Conservation (phyloP, 768 basidiomycete species). For the Termitomyces sp. region DNA sequence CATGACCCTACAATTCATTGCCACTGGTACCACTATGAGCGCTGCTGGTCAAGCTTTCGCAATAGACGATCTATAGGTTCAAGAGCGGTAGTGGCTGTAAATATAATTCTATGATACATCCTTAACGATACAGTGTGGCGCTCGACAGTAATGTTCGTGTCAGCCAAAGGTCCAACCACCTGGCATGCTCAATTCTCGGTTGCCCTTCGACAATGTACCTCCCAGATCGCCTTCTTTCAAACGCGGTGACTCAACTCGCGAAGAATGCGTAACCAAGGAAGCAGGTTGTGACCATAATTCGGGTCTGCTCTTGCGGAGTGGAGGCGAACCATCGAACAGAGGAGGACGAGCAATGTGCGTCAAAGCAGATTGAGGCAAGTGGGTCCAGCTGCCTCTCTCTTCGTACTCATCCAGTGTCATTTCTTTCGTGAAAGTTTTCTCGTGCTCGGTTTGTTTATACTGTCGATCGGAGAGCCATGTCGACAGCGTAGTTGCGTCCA, state of each 20-base stretch:
- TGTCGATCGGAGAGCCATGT: constrained; percentile 36
- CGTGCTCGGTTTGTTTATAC: constrained; percentile 19
- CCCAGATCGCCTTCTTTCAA: not conserved
- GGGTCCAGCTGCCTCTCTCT: constrained; percentile 41
- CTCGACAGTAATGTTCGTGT: not conserved
- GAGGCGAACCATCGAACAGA: not conserved
- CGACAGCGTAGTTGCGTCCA: constrained; percentile 18
- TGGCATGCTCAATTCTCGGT: constrained; percentile 32
- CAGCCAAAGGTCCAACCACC: constrained; percentile 30
- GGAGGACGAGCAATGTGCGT: constrained; percentile 1
- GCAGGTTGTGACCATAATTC: not conserved
- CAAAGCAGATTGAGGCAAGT: constrained; percentile 15
- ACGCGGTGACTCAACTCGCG: not conserved
- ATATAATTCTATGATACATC: not conserved
- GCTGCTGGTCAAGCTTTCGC: not conserved
- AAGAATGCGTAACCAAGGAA: constrained; percentile 1
- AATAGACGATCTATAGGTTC: not conserved
- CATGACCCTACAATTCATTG: no score
- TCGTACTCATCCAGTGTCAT: constrained; percentile 47
- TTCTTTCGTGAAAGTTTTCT: constrained; percentile 17
- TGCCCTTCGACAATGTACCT: constrained; percentile 1
- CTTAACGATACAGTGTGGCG: not conserved
- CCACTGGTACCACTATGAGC: no score
- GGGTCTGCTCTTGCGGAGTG: not conserved
- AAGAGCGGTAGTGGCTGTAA: not conserved